Conservation (phyloP, 2,329 filamentous ascomycete genomes). For the Fusarium concolor region DNA sequence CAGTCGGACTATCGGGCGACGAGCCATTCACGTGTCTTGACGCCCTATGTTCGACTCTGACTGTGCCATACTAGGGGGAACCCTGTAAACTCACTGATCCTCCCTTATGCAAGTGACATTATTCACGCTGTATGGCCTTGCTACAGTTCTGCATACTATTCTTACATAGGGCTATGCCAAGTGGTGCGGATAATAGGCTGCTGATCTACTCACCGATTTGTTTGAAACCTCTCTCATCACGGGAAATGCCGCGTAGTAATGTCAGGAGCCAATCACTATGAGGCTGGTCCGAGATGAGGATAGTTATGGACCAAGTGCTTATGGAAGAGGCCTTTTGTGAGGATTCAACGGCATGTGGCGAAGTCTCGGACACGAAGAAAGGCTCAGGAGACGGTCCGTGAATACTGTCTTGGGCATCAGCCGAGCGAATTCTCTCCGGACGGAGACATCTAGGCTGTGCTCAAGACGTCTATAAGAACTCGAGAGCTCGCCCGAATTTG, state of each 20-base stretch:
- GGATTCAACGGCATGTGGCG: conserved; percentile 10
- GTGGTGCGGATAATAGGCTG: too few species aligned
- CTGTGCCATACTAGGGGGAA: background rate
- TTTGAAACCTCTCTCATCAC: too few species aligned
- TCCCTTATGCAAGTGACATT: background rate
- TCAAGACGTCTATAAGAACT: background rate
- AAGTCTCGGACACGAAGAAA: background rate
- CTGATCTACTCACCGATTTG: too few species aligned
- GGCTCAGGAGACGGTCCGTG: background rate
- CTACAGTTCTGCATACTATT: background rate
- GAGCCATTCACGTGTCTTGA: background rate
- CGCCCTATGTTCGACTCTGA: background rate
- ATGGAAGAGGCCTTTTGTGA: background rate
- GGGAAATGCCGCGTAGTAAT: too few species aligned
- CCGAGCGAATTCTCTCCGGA: fast-evolving
- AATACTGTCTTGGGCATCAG: background rate
- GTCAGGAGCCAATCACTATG: background rate
- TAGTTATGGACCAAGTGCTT: background rate
- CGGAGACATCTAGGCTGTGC: fast-evolving
- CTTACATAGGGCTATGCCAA: fast-evolving
- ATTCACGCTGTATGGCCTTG: background rate
- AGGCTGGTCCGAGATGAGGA: background rate
- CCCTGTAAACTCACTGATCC: background rate
- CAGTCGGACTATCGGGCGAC: background rate
- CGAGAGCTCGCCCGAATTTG: background rate